Evolutionary conservation across 495 filamentous ascomycete species (phyloP).

Genomic region (Neurospora sp.): DNA sequence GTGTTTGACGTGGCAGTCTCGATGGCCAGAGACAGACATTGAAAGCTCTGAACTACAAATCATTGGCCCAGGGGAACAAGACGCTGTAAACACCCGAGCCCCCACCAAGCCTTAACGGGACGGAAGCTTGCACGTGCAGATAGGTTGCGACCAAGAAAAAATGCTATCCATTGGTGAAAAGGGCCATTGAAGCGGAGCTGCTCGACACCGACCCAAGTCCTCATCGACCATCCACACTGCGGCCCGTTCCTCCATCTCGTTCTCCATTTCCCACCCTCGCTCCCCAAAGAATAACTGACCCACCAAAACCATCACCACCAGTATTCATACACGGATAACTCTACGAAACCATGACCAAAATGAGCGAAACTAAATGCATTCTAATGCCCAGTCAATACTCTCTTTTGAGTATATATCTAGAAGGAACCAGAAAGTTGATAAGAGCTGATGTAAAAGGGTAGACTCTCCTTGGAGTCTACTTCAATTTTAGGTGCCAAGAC

Average conservation of each 20-base stretch:
- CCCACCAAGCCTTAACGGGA: neutral
- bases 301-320: no score
- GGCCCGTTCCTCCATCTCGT: neutral
- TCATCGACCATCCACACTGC: neutral
- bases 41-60: neutral
- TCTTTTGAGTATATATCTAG: no score
- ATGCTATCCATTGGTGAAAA: neutral
- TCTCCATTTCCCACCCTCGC: neutral
- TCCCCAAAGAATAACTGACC: no score
- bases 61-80: neutral
- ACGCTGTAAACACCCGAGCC: neutral
- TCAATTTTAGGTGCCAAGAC: no score
- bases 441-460: no score
- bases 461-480: no score
- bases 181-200: no score
- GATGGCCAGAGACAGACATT: neutral
- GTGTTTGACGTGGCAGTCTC: neutral
- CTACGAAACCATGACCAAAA: no score
- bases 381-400: no score
- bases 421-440: no score
- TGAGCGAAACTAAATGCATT: no score
- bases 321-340: no score
- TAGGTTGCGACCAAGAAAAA: neutral
- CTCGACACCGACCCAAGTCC: neutral
- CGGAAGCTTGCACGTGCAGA: neutral